These are phyloP conservation scores for Lactifluus subvellereus DNA, from an alignment of 768 basidiomycete genomes.

Conservation along the genomic window DNA sequence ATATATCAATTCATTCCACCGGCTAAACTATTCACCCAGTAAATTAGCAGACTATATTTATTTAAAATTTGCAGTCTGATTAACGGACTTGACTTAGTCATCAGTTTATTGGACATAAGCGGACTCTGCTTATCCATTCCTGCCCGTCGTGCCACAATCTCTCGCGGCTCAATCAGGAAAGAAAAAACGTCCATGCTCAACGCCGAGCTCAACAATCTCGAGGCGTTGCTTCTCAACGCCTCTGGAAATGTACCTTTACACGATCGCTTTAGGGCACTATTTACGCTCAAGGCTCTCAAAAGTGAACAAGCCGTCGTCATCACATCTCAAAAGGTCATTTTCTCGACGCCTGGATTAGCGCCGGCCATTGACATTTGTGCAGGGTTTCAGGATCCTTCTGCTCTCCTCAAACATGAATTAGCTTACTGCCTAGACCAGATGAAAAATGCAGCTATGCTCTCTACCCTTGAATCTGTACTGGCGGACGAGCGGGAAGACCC, in stretches of 20 bases:
- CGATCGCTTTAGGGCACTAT: constrained; percentile 83
- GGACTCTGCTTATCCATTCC: too few relatives aligned
- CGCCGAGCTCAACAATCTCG: constrained; percentile 60
- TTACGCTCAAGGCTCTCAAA: constrained; percentile 83
- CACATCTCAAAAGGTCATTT: constrained; percentile 67
- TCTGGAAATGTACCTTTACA: constrained; percentile 71
- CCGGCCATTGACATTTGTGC: constrained; percentile 2
- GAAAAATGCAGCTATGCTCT: constrained; percentile 63
- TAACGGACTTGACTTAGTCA: too few relatives aligned
- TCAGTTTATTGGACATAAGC: too few relatives aligned
- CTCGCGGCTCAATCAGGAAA: constrained; percentile 8
- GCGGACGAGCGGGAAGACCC: constrained; percentile 68
- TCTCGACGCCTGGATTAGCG: not conserved
- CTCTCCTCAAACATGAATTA: constrained; percentile 92
- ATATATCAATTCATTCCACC: too few relatives aligned
- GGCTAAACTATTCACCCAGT: too few relatives aligned
- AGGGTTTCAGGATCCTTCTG: constrained; percentile 86
- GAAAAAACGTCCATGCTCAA: constrained; percentile 15
- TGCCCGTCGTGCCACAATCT: constrained; percentile 27
- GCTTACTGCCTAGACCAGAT: constrained; percentile 97
- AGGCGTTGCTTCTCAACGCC: constrained; percentile 72
- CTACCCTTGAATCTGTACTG: constrained; percentile 72
- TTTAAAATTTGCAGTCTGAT: too few relatives aligned
- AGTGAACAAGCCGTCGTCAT: constrained; percentile 74
- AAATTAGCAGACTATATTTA: too few relatives aligned